phyloP scores from a whole-genome alignment of 106 monocot genomes.

The Hemerocallis citrina region DNA sequence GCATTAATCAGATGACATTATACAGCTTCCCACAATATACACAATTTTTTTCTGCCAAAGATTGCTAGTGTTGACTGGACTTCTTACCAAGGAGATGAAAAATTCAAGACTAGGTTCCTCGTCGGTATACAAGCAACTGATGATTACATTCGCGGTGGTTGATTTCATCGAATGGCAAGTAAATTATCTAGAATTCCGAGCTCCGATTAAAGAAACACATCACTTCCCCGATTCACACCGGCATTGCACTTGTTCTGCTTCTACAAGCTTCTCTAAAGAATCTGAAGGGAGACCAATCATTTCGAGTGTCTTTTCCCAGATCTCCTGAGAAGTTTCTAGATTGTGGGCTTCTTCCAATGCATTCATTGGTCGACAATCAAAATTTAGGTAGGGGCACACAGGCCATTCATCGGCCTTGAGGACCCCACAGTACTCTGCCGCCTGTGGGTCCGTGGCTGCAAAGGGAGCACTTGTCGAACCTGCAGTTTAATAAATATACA shows the following conservation, averaged over 20 bases:
- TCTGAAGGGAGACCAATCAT: constrained; percentile 70
- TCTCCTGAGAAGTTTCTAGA: constrained; percentile 56
- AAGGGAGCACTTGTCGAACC: constrained; percentile 83
- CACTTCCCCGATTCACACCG: constrained; percentile 19
- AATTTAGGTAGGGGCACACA: constrained; percentile 68
- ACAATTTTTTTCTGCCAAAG: too few relatives aligned
- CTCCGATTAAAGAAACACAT: too few relatives aligned
- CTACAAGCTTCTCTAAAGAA: constrained; percentile 68
- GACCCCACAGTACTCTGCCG: constrained; percentile 71
- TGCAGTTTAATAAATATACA: too few relatives aligned
- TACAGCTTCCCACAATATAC: too few relatives aligned
- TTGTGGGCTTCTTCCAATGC: constrained; percentile 90
- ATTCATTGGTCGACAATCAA: constrained; percentile 82
- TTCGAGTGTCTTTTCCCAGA: constrained; percentile 90
- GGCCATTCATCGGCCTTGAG: constrained; percentile 93
- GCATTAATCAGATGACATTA: too few relatives aligned
- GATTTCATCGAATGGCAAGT: too few relatives aligned
- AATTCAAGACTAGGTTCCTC: too few relatives aligned
- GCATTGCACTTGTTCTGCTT: constrained; percentile 60
- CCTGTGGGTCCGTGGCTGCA: constrained; percentile 78
- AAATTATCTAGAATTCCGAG: too few relatives aligned
- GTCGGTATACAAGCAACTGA: too few relatives aligned
- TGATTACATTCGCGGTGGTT: too few relatives aligned
- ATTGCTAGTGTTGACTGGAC: too few relatives aligned
- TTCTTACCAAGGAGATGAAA: too few relatives aligned